Evolutionary conservation across 2,329 filamentous ascomycete species (phyloP).

Genomic region (Penicillium polonicum): DNA sequence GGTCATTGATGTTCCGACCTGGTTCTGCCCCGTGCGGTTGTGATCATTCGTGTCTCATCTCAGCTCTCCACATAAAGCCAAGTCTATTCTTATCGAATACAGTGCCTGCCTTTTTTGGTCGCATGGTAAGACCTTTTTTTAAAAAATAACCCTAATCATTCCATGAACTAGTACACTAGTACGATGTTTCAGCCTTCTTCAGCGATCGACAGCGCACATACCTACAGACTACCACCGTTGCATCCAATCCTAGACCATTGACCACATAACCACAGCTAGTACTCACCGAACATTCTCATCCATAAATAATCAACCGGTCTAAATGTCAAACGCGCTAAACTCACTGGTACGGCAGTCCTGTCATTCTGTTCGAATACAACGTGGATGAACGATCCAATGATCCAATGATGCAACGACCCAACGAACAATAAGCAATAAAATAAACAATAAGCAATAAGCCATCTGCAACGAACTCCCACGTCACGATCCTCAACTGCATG

Average conservation of each 20-base stretch:
- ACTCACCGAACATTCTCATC: background rate
- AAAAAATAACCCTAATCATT: background rate
- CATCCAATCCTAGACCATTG: background rate
- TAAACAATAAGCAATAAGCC: background rate
- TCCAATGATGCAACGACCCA: no score
- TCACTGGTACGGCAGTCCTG: no score
- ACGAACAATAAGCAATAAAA: background rate
- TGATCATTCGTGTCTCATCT: conserved; percentile 2
- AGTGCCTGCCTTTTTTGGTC: background rate
- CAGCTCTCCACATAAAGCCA: conserved; percentile 3
- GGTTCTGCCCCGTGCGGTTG: background rate
- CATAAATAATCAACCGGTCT: background rate
- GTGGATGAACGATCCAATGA: background rate
- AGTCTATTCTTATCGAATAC: conserved; percentile 3
- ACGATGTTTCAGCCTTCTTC: background rate
- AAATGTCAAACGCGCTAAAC: background rate
- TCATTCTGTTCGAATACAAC: background rate
- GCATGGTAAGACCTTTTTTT: background rate
- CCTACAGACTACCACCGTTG: conserved; percentile 3
- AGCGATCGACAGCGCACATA: background rate
- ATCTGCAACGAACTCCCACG: background rate
- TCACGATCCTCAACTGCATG: background rate
- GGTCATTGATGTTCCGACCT: background rate
- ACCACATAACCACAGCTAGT: background rate
- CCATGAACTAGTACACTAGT: background rate